Base-by-base conservation (phyloP, 805 yeast genomes). In the Kazachstania viticola region DNA sequence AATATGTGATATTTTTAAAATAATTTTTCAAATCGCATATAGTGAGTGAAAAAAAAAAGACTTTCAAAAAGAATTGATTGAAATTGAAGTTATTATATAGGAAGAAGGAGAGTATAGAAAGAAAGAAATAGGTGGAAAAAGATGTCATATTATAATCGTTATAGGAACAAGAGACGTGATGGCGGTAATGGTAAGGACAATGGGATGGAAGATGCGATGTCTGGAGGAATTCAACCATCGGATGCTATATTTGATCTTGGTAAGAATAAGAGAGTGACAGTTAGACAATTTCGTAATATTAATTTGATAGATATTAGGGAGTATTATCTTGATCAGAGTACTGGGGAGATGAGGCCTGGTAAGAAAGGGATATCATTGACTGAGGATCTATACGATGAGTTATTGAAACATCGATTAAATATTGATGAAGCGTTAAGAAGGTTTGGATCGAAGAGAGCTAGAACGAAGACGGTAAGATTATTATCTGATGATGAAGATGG, bases 301-400 rank as follows among this genome's bases (percentile, higher is more conserved):
- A 70, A 69, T 21, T 59, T 85, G 41, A 73, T 88, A 11, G 95
- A 87, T 46, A 80, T 87, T 32, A 69, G 97, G 36, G 95, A 87
- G 51, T 84, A 64, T 58, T 87, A 83, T 54, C 64, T 64, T 32
- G 71, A 74, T 30, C 60, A 64, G n/a, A 54, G 62, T 3, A 58
- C 62, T 8, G 78, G 78, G 5, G 77, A 74, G 38, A 64, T 67
- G 60, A 67, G 67, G 37, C 97, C 97, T 0, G 94, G 94, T 1
- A 78, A 74, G 48, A 87, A 87, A 56, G 78, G 61, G 14, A 56
- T 56, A 6, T 55, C 60, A 5, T 38, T 56, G 32, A 56, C 61
- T 6, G 61, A 56, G 31, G 61, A 56, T 35, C 41, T 54, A 24
- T 56, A 55, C 35, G 61, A 56, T 33, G 58, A 54, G 28, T 38